These are phyloP conservation scores for Monosporozyma aquatica DNA, from an alignment of 805 yeast genomes.

Conservation along the genomic window DNA sequence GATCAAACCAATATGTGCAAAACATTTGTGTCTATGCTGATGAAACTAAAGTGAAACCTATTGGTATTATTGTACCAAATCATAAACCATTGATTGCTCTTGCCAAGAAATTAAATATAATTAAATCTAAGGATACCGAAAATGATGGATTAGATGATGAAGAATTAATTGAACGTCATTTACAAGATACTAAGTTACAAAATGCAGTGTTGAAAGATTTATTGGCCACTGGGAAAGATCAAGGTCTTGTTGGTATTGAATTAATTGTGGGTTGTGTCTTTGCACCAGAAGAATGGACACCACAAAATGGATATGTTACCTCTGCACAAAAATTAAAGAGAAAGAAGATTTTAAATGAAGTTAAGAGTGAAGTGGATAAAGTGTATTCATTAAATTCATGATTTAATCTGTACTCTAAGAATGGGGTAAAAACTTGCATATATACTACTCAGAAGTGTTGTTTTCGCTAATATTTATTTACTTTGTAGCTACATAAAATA, in stretches of 20 bases:
- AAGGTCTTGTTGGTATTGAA: conserved; percentile 82
- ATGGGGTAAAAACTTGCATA: no score
- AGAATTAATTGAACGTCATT: conserved; percentile 33
- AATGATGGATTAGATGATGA: conserved; percentile 36
- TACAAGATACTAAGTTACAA: conserved; percentile 48
- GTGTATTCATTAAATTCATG: conserved; percentile 35
- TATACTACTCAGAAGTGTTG: no score
- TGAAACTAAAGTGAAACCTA: conserved; percentile 75
- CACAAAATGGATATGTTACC: conserved; percentile 87
- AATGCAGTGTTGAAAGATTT: conserved; percentile 49
- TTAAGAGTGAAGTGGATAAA: conserved; percentile 55
- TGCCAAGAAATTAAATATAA: conserved; percentile 47
- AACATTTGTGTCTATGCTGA: conserved; percentile 94
- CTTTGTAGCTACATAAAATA: no score
- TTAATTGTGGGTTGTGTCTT: conserved; percentile 69
- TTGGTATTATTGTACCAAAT: conserved; percentile 82
- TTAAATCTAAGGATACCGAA: conserved; percentile 22
- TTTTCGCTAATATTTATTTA: no score
- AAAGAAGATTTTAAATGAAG: conserved; percentile 69
- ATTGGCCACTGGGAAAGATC: conserved; percentile 65
- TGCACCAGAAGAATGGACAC: conserved; percentile 93
- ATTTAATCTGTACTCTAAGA: no score
- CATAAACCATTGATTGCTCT: conserved; percentile 54
- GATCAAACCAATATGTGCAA: conserved; percentile 66
- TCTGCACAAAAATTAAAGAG: conserved; percentile 96